These are phyloP conservation scores for Luvunga scandens DNA, from an alignment of 345 rosid species.

Conservation along the genomic window DNA sequence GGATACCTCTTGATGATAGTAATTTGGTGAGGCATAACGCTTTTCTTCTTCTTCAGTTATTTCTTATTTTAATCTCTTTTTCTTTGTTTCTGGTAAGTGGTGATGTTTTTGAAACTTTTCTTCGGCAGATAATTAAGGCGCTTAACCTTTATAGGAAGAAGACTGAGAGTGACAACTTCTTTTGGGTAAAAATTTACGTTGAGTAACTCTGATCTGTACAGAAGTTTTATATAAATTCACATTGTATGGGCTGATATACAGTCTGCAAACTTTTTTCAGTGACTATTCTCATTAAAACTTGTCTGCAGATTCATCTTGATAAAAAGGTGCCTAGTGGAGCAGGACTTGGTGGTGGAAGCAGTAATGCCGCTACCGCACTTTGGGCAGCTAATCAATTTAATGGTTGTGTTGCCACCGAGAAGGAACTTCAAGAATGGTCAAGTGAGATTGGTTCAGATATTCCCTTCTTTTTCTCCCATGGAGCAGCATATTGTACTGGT, in stretches of 20 bases:
- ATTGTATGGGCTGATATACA: neutral
- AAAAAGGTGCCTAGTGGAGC: conserved; percentile 93
- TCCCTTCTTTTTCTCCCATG: conserved; percentile 93
- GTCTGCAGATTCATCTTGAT: conserved; percentile 78
- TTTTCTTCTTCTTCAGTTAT: neutral
- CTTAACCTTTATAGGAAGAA: conserved; percentile 85
- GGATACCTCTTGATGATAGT: conserved; percentile 81
- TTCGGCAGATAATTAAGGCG: conserved; percentile 87
- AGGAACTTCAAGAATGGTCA: conserved; percentile 96
- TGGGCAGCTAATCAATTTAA: conserved; percentile 98
- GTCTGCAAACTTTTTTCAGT: neutral
- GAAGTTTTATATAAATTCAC: neutral
- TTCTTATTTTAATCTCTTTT: neutral
- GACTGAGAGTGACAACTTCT: conserved; percentile 72
- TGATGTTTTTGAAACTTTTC: conserved; percentile 5
- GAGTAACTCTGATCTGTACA: neutral
- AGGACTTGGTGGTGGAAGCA: conserved; percentile 97
- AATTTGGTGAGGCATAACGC: conserved; percentile 50
- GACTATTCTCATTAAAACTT: conserved; percentile 7
- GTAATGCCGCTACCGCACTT: conserved; percentile 97
- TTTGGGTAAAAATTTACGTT: conserved; percentile 57
- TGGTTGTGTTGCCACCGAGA: conserved; percentile 70
- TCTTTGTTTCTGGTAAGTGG: neutral
- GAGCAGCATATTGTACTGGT: conserved; percentile 94
- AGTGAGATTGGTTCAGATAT: conserved; percentile 96